Evolutionary conservation across 345 rosid species (phyloP), one percentile per base, ranked within the genome.

Genomic region (Psidium guajava): DNA sequence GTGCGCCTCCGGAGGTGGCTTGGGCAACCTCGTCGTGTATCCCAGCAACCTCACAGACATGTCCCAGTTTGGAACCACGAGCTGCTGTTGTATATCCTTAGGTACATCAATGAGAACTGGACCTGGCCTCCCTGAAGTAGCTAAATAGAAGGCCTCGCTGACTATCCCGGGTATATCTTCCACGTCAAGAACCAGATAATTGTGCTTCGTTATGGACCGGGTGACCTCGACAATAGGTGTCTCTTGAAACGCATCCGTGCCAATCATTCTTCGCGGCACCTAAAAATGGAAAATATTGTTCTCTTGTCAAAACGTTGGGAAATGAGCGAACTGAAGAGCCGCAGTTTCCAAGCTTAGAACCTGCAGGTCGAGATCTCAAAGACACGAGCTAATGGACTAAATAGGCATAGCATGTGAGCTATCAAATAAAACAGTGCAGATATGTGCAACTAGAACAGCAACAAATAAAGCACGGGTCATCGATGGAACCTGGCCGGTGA

Each of bases 221-320:
- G 96, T 93, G 88, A 95, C 98, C 96, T 97, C 99, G 10, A 97
- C 98, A 80, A 95, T 94, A 0, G 99, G 99, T 4, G 95, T 97
- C 86, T 96, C 99, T 84, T 96, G 99, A 57, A 96, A 97, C 11
- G 99, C 99, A 85, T 97, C 98, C 0, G 98, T 94, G 3, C 99
- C 99, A 12, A 97, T 96, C 99, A 97, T 97, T 28, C 97, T 84
- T 22, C 99, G 94, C 12, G 99, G 98, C 49, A 96, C 99, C 85
- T 97, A 80, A 15, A 49, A 28, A 21, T 7, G 28, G 54, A 49
- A 18, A 18, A 18, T 32, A 16, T 69, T 8, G 11, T 44, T 24
- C 20, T 25, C 3, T 55, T 16, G 54, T 55, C 75, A 83, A 44
- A 2, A 25, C 13, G 77, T 13, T 69, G 47, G 13, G 47, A 21